Conservation (phyloP, 768 basidiomycete species). For the Tylopilus rubrobrunneus region DNA sequence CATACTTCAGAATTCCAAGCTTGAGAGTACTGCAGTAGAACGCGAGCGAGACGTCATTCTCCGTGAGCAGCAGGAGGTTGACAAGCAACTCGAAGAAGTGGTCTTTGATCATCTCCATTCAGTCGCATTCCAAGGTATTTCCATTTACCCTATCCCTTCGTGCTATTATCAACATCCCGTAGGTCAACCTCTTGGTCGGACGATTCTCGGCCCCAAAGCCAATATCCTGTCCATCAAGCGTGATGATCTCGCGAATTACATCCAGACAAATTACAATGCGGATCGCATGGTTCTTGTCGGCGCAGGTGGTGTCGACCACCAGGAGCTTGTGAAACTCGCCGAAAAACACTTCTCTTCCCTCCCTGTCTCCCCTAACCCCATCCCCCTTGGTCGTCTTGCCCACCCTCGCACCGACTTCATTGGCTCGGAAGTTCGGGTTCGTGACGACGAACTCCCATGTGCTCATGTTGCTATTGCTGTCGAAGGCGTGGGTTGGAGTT, state of each 20-base stretch:
- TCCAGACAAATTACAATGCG: constrained; percentile 96
- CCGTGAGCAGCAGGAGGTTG: constrained; percentile 97
- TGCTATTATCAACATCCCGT: constrained; percentile 10
- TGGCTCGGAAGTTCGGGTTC: constrained; percentile 92
- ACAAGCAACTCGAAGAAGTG: constrained; percentile 97
- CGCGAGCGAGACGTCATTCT: constrained; percentile 95
- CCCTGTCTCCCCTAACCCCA: constrained; percentile 82
- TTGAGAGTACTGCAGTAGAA: constrained; percentile 84
- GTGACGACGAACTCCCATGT: constrained; percentile 86
- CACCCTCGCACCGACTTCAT: constrained; percentile 79
- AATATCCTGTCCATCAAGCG: constrained; percentile 96
- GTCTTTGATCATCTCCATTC: constrained; percentile 98
- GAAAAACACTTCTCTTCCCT: constrained; percentile 90
- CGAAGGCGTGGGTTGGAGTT: constrained; percentile 97
- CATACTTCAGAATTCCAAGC: constrained; percentile 95
- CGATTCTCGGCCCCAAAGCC: constrained; percentile 93
- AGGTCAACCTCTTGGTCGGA: constrained; percentile 95
- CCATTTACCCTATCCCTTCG: neutral
- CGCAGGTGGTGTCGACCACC: constrained; percentile 91
- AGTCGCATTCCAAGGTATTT: constrained; percentile 88
- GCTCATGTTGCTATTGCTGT: constrained; percentile 96
- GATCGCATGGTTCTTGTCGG: constrained; percentile 99
- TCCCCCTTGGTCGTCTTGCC: constrained; percentile 78
- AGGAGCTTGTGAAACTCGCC: constrained; percentile 89
- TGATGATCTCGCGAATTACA: constrained; percentile 84